Evolutionary conservation across 2,329 filamentous ascomycete genomes (phyloP).

Genomic region (Trichoderma sp.): DNA sequence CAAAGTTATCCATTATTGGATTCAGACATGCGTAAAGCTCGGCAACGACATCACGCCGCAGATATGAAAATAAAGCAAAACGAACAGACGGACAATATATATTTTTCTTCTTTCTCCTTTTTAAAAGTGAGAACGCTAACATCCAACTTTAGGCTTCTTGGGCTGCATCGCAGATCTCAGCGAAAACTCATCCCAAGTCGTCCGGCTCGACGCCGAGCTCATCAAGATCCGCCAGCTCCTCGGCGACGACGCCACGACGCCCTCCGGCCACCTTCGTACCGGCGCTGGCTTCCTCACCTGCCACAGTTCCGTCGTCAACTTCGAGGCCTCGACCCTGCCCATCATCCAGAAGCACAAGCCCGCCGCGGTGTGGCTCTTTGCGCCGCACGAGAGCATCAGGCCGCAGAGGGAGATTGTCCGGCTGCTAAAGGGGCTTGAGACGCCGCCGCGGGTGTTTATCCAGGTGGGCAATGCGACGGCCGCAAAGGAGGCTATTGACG

Average conservation of each 20-base stretch:
- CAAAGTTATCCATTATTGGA: neutral
- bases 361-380: slow-evolving; percentile 68
- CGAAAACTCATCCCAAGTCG: slow-evolving; percentile 36
- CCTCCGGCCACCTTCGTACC: slow-evolving; percentile 48
- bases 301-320: slow-evolving; percentile 43
- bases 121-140: neutral
- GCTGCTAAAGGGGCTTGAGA: slow-evolving; percentile 34
- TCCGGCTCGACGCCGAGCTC: slow-evolving; percentile 38
- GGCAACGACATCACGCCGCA: neutral
- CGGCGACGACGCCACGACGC: slow-evolving; percentile 26
- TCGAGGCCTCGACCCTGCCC: slow-evolving; percentile 48
- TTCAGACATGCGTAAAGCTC: neutral
- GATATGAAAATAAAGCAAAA: neutral
- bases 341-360: slow-evolving; percentile 56
- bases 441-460: slow-evolving; percentile 55
- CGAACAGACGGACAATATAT: slow-evolving; percentile 23
- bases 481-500: slow-evolving; percentile 50
- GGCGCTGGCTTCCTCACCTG: slow-evolving; percentile 61
- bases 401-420: slow-evolving; percentile 42
- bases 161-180: slow-evolving; percentile 37
- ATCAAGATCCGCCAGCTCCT: slow-evolving; percentile 35
- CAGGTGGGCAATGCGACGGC: slow-evolving; percentile 63
- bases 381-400: slow-evolving; percentile 50
- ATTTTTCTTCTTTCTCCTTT: no score
- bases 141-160: slow-evolving; percentile 36